A percentile compares a stretch with the other conserved stretches of the same genome.
These are phyloP conservation scores for Podila clonocystis DNA, from an alignment of 192 early-diverging fungal genomes.

Conservation along the genomic window DNA sequence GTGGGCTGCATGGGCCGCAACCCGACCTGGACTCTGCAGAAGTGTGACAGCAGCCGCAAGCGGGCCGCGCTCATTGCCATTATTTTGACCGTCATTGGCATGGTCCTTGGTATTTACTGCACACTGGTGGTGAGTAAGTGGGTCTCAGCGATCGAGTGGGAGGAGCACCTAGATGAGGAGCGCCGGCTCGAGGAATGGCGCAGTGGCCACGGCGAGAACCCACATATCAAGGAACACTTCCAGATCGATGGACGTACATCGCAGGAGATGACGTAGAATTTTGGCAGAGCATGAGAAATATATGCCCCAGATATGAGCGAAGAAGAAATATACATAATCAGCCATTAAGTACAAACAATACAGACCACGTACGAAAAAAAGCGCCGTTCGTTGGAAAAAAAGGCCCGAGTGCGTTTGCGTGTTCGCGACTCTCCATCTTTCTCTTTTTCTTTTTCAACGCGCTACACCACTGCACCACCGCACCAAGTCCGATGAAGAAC, in stretches of 20 bases:
- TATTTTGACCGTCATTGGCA: slow-evolving; percentile 17
- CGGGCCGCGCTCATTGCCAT: slow-evolving; percentile 10
- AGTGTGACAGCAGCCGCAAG: slow-evolving; percentile 25
- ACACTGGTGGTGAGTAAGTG: slow-evolving; percentile 14
- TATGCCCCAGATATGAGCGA: too few relatives aligned
- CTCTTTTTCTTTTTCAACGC: too few relatives aligned
- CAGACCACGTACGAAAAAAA: too few relatives aligned
- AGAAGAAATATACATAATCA: too few relatives aligned
- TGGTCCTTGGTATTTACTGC: slow-evolving; percentile 23
- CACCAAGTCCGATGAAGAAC: too few relatives aligned
- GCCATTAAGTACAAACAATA: too few relatives aligned
- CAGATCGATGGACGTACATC: background rate
- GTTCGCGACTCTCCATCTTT: too few relatives aligned
- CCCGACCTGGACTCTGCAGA: background rate
- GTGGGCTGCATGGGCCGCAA: slow-evolving; percentile 14
- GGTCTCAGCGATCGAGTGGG: slow-evolving; percentile 35
- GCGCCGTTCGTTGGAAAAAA: too few relatives aligned
- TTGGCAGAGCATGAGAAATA: background rate
- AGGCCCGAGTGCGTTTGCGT: too few relatives aligned
- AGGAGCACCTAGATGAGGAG: slow-evolving; percentile 32
- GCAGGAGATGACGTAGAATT: background rate
- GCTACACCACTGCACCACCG: too few relatives aligned
- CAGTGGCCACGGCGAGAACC: slow-evolving; percentile 26
- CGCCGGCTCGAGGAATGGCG: slow-evolving; percentile 24
- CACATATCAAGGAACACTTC: slow-evolving; percentile 17